Conservation (phyloP, 768 basidiomycete species). For the Amanita brunnescens region DNA sequence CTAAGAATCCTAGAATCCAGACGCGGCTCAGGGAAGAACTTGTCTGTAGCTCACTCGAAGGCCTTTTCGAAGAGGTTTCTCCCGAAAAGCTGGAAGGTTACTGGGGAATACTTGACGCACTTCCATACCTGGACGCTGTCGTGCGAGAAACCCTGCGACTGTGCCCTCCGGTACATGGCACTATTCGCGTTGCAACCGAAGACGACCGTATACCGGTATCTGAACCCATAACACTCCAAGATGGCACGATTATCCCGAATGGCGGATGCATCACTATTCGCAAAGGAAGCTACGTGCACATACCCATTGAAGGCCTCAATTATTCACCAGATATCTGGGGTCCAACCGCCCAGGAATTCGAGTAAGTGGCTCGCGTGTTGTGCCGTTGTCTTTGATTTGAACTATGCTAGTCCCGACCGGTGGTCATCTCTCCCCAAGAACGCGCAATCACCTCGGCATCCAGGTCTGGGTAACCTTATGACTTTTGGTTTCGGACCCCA, state of each 20-base stretch:
- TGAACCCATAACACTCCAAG: constrained; percentile 30
- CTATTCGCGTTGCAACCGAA: constrained; percentile 44
- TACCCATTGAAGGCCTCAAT: constrained; percentile 51
- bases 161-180: constrained; percentile 47
- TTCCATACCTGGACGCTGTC: constrained; percentile 49
- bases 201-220: constrained; percentile 50
- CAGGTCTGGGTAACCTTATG: constrained; percentile 43
- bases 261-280: constrained; percentile 34
- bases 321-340: constrained; percentile 47
- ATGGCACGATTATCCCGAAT: constrained; percentile 28
- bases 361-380: constrained; percentile 26
- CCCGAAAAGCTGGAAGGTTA: constrained; percentile 14
- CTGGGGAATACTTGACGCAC: constrained; percentile 28
- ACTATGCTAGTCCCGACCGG: constrained; percentile 38
- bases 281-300: constrained; percentile 48
- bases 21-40: constrained; percentile 44
- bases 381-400: background rate
- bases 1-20: constrained; percentile 47
- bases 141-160: constrained; percentile 49
- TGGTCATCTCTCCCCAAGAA: constrained; percentile 34
- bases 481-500: constrained; percentile 45
- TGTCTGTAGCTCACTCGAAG: constrained; percentile 10
- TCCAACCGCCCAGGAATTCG: constrained; percentile 41
- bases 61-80: constrained; percentile 1
- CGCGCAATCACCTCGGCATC: constrained; percentile 28